Conservation (phyloP, 2,329 filamentous ascomycete species). For the Sporothrix pseudoabietina region DNA sequence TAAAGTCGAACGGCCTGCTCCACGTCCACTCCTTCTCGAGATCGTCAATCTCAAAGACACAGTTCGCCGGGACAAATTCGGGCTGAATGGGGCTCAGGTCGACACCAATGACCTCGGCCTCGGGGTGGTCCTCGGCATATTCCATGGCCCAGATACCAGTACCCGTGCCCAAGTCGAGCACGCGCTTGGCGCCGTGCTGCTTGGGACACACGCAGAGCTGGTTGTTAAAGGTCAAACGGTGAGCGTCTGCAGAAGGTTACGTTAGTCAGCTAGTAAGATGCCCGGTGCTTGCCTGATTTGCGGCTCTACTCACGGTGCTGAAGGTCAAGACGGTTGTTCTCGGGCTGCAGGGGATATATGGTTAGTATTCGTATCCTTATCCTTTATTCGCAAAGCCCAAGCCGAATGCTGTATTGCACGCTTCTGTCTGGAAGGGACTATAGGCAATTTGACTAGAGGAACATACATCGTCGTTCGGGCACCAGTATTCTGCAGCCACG, state of each 20-base stretch:
- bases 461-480: conserved; percentile 33
- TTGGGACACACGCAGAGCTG: conserved; percentile 34
- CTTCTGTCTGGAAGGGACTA: neutral
- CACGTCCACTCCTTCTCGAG: conserved; percentile 37
- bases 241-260: conserved; percentile 23
- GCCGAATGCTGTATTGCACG: no score
- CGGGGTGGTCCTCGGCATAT: conserved; percentile 35
- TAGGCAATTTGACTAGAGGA: no score
- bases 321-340: conserved; percentile 33
- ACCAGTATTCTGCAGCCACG: conserved; percentile 31
- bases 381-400: no score
- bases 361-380: neutral
- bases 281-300: no score
- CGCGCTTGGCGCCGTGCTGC: conserved; percentile 31
- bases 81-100: conserved; percentile 37
- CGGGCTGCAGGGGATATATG: neutral
- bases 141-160: conserved; percentile 37
- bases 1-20: conserved; percentile 35
- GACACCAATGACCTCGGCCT: conserved; percentile 35
- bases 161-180: conserved; percentile 36
- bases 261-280: neutral
- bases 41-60: conserved; percentile 35
- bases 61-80: conserved; percentile 32
- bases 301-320: conserved; percentile 26
- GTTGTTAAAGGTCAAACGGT: conserved; percentile 31